Base-by-base conservation (phyloP, 177 flowering plant genomes). In the Vitis hybrid region DNA sequence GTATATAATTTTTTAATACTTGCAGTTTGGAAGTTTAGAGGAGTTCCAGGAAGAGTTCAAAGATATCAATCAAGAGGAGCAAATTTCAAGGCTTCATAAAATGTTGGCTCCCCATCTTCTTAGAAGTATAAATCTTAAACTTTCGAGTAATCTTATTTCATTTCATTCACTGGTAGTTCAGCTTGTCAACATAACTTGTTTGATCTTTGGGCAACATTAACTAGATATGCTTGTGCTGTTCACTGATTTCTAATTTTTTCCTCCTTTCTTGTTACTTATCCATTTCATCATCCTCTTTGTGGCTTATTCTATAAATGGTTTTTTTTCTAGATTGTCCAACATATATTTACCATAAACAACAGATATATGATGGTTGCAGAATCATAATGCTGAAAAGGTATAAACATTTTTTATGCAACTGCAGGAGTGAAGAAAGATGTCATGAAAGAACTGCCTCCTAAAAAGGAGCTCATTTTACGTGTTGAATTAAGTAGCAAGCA, bases 21-120 rank as follows among this genome's bases (percentile, higher is more conserved):
- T 82, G 77, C 89, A 96, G 98, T 96, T 96, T 85, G 89, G 80
- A 70, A 92, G 97, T 75, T 78, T 96, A 65, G 99, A 93, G 81
- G 98, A 96, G 77, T 92, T 96, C 72, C 99, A 89, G 75, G 91
- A 96, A 80, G 98, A 96, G 82, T 94, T 92, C 73, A 90, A 81
- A 79, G 99, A 96, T 78, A 96, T 96, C 71, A 92, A 90, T 79
- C 98, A 96, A 69, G 99, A 96, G 81, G 99, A 96, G 81, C 97
- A 96, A 80, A 81, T 96, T 64, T 90, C 89, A 15, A 85, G 98
- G 82, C 97, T 96, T 68, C 98, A 96, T 72, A 88, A 83, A 71
- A 96, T 96, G 97, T 79, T 93, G 81, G 97, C 97, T 3, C 98
- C 97, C 9, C 99, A 96, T 89, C 97, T 96, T 23, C 91, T 96